phyloP scores from a whole-genome alignment of 257 asterid genomes.

The Nicotiana benthamiana region DNA sequence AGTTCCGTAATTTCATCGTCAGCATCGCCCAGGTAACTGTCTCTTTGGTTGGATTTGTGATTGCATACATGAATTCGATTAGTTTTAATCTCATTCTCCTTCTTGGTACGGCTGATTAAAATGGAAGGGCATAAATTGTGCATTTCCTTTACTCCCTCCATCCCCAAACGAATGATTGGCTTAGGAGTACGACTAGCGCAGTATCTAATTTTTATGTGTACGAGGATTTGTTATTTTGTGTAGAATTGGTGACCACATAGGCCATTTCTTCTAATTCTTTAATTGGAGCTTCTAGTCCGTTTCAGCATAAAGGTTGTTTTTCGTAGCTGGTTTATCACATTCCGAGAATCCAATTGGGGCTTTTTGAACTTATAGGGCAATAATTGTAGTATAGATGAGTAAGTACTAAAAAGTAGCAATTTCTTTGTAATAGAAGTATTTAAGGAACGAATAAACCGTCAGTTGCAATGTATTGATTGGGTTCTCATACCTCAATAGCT shows the following conservation, averaged over 20 bases:
- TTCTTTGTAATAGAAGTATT: too few species aligned
- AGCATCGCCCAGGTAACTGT: conserved; percentile 72
- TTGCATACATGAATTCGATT: neutral
- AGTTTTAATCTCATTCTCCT: neutral
- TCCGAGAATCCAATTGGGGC: neutral
- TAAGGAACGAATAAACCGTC: too few species aligned
- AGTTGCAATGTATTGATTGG: too few species aligned
- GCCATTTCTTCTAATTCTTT: neutral
- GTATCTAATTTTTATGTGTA: neutral
- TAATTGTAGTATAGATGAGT: neutral
- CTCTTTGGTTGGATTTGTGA: neutral
- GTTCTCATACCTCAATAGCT: too few species aligned
- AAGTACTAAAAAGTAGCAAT: neutral
- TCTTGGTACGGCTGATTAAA: neutral
- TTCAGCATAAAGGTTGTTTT: neutral
- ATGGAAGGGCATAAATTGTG: neutral
- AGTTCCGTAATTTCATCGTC: conserved; percentile 58
- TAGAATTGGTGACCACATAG: neutral
- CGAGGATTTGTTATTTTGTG: neutral
- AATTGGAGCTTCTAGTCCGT: neutral
- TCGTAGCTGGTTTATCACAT: neutral
- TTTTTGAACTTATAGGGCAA: neutral
- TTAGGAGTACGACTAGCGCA: neutral
- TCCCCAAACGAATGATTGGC: neutral
- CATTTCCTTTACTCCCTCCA: neutral